Percentiles rank a stretch among this genome's conserved stretches.
Evolutionary conservation across 352 stramenopile genomes (phyloP).

Genomic region (Globisporangium cederbergense): DNA sequence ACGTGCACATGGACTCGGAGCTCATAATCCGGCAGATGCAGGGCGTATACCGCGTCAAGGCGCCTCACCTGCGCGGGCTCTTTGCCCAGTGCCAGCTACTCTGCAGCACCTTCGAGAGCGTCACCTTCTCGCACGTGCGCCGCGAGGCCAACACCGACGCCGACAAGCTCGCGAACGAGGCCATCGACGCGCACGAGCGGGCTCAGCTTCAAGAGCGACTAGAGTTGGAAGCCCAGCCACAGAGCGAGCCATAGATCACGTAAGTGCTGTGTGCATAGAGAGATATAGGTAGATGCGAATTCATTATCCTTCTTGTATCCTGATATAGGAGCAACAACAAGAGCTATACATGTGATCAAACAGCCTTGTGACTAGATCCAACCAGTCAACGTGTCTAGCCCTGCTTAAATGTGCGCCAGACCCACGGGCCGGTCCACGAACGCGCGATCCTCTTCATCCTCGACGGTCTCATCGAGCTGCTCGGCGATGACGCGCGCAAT

Average conservation of each 20-base stretch:
- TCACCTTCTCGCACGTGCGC: constrained; percentile 51
- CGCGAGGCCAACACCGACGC: constrained; percentile 48
- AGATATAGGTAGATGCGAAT: background rate
- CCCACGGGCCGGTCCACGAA: constrained; percentile 34
- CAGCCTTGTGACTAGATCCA: background rate
- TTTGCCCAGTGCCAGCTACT: constrained; percentile 38
- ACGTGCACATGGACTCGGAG: constrained; percentile 78
- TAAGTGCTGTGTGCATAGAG: background rate
- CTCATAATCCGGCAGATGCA: constrained; percentile 77
- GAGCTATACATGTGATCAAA: background rate
- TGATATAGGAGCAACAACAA: background rate
- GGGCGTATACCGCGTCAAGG: constrained; percentile 69
- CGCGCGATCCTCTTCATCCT: constrained; percentile 63
- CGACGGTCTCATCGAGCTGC: constrained; percentile 64
- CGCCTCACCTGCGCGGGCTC: constrained; percentile 43
- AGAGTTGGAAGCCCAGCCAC: background rate
- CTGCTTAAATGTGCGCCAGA: constrained; percentile 22
- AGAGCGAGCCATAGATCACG: constrained; percentile 6
- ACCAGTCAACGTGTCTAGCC: no score
- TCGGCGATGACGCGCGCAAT: constrained; percentile 67
- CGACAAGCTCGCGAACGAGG: constrained; percentile 65
- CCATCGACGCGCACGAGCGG: constrained; percentile 41
- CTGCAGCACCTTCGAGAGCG: constrained; percentile 24
- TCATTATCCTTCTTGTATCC: background rate
- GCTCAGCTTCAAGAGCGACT: constrained; percentile 3